Base-by-base conservation (phyloP, 2,329 filamentous ascomycete species). In the Acephala macrosclerotiorum region DNA sequence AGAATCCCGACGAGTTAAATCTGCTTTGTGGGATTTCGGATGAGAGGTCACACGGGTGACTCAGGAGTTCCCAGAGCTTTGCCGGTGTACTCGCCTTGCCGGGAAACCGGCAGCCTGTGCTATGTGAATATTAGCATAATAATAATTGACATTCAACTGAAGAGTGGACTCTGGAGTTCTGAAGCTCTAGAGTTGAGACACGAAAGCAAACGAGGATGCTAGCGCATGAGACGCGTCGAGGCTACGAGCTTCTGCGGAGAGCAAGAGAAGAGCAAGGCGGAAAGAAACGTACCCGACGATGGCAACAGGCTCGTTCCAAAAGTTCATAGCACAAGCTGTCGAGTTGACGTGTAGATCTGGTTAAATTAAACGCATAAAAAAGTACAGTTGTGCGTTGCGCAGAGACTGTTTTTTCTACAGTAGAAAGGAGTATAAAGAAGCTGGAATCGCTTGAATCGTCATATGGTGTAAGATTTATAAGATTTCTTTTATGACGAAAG, bases 1-100 rank as follows among this genome's bases (percentile, higher is more conserved):
- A 86, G 71, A 84, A 85, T 11, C 82, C 83, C 16, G 82, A 76
- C 26, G 83, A 78, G 47, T 85, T 85, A 66, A 87, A 79, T 9
- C 84, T 51, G 55, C 33, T 47, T 40, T 58, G 71, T 35, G 73
- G 70, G 33, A 66, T 65, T 4, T 63, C 79, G 8, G 51, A 56
- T 66, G 73, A 74, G 16, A 63, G 71, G 61, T 61, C 69, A 26
- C 65, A 20, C 0, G 72, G 72, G 20, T 72, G 61, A 18, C 64
- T 65, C 9, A 73, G 73, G 3, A 79, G 67, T 63, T 77, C 74
- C 77, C 77, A 79, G 42, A 79, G 73, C 59, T 78, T 76, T 22
- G 66, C 57, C 1, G 66, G 45, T 1, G 63, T 61, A 1, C 75
- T 64, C n/a, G 64, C 25, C 22, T 56, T 51, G 18, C 64, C 64